Conservation (phyloP, 2,329 filamentous ascomycete species). For the Aureobasidium musti region DNA sequence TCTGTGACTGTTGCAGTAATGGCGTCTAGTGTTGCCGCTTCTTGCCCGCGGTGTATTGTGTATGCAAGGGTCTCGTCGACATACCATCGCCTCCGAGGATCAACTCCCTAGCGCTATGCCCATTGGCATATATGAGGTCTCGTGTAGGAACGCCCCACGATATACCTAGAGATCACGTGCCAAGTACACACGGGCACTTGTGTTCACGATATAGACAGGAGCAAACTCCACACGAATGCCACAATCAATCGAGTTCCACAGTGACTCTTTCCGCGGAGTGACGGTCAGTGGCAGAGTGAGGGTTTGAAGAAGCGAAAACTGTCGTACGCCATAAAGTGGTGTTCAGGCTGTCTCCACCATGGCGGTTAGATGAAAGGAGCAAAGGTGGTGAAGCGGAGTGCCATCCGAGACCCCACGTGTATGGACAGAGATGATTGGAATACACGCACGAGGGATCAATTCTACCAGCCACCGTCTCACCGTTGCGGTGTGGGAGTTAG, state of each 20-base stretch:
- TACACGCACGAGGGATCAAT: not conserved
- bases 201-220: not conserved
- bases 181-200: not conserved
- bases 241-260: not conserved
- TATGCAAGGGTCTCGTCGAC: too few relatives aligned
- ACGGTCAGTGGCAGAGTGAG: not conserved
- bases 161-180: not conserved
- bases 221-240: not conserved
- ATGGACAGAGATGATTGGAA: not conserved
- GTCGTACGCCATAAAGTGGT: not conserved
- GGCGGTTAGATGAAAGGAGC: too few relatives aligned
- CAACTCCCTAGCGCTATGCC: not conserved
- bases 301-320: not conserved
- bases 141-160: not conserved
- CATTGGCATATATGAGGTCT: not conserved
- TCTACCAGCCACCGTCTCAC: not conserved
- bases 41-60: too few relatives aligned
- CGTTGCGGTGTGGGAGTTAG: not conserved
- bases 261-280: slow-evolving; percentile 1
- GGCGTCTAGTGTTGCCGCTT: not conserved
- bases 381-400: not conserved
- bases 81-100: not conserved
- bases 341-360: not conserved
- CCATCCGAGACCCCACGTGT: not conserved
- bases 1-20: not conserved